A percentile compares a stretch with the other conserved stretches of the same genome.
These are phyloP conservation scores for Pythium pyrilobum DNA, from an alignment of 352 stramenopile species.

Conservation along the genomic window DNA sequence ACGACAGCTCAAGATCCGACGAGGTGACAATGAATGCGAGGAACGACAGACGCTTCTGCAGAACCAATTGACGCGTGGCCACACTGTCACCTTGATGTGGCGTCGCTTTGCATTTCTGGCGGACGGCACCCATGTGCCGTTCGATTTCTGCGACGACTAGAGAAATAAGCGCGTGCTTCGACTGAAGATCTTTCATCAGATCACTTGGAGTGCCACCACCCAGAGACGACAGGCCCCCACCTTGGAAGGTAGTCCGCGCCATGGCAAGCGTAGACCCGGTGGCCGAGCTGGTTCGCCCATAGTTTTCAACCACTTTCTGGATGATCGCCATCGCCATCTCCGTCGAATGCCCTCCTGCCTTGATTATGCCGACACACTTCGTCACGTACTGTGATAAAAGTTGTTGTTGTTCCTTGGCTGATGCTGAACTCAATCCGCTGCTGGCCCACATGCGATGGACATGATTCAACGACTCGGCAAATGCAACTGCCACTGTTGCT, in stretches of 20 bases:
- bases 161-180: conserved; percentile 48
- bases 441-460: conserved; percentile 61
- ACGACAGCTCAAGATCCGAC: conserved; percentile 62
- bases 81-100: neutral
- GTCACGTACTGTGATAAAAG: conserved; percentile 62
- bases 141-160: conserved; percentile 57
- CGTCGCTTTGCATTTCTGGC: neutral
- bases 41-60: conserved; percentile 58
- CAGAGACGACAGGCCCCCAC: neutral
- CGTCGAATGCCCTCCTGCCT: conserved; percentile 33
- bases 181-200: conserved; percentile 64
- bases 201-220: conserved; percentile 33
- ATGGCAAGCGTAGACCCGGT: conserved; percentile 37
- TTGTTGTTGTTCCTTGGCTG: conserved; percentile 70
- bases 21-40: conserved; percentile 72
- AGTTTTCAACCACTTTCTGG: conserved; percentile 52
- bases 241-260: conserved; percentile 20
- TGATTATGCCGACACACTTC: conserved; percentile 72
- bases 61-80: neutral
- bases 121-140: conserved; percentile 7
- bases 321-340: conserved; percentile 80
- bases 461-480: conserved; percentile 68
- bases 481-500: conserved; percentile 45
- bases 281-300: conserved; percentile 21
- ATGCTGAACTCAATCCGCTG: conserved; percentile 34